Percentiles rank a stretch among this genome's conserved stretches.
Evolutionary conservation across 1,139 yeast species (phyloP).

Genomic region (Blastobotrys proliferans): DNA sequence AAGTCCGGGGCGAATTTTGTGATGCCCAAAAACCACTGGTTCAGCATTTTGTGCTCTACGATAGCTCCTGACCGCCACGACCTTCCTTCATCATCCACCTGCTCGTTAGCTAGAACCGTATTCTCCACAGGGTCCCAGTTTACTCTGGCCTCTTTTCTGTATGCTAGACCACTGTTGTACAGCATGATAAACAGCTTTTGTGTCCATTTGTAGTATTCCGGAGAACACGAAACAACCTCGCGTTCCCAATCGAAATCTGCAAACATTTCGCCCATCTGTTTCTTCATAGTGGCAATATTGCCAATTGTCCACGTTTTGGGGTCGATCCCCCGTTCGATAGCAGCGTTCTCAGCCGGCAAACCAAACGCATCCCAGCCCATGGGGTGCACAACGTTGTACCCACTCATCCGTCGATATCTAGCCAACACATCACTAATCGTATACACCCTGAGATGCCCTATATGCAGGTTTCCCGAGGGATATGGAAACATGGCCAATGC

Average conservation of each 20-base stretch:
- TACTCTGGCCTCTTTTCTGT: slow-evolving; percentile 78
- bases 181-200: slow-evolving; percentile 76
- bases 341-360: slow-evolving; percentile 96
- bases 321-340: slow-evolving; percentile 73
- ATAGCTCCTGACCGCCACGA: slow-evolving; percentile 97
- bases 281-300: slow-evolving; percentile 79
- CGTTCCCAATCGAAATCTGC: slow-evolving; percentile 94
- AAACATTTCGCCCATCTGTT: slow-evolving; percentile 70
- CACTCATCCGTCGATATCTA: slow-evolving; percentile 71
- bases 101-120: slow-evolving; percentile 95
- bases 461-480: slow-evolving; percentile 87
- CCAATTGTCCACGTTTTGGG: slow-evolving; percentile 79
- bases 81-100: slow-evolving; percentile 82
- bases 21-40: slow-evolving; percentile 91
- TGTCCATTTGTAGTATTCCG: slow-evolving; percentile 89
- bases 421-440: slow-evolving; percentile 84
- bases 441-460: slow-evolving; percentile 91
- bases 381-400: slow-evolving; percentile 80
- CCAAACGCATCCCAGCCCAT: slow-evolving; percentile 99
- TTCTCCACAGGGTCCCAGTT: slow-evolving; percentile 97
- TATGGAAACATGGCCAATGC: slow-evolving; percentile 90
- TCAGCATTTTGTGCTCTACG: slow-evolving; percentile 74
- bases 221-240: slow-evolving; percentile 81
- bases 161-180: slow-evolving; percentile 73
- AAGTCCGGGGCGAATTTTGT: slow-evolving; percentile 72